phyloP scores from a whole-genome alignment of 169 alveolate genomes.

The Perkinsus marinus region DNA sequence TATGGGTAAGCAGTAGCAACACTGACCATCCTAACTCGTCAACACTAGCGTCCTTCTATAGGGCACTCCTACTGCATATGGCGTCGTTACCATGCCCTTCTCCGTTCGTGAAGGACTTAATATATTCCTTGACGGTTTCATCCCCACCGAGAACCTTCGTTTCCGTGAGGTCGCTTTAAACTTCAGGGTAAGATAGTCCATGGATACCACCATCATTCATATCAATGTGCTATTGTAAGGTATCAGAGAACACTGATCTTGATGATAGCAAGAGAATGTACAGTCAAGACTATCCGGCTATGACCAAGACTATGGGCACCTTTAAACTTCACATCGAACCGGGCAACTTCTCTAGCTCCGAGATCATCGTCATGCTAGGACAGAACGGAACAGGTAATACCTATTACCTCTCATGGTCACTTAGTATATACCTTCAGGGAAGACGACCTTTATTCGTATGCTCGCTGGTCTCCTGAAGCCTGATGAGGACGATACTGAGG shows the following conservation, averaged over 20 bases:
- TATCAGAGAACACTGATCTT: not conserved
- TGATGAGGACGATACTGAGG: constrained; percentile 64
- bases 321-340: constrained; percentile 34
- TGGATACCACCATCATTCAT: not conserved
- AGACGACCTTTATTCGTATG: constrained; percentile 92
- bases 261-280: not conserved
- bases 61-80: constrained; percentile 87
- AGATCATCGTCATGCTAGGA: constrained; percentile 92
- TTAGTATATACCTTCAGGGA: constrained; percentile 57
- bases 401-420: not conserved
- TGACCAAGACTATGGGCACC: constrained; percentile 32
- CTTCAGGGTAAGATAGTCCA: constrained; percentile 67
- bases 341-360: constrained; percentile 86
- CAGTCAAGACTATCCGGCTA: constrained; percentile 51
- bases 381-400: constrained; percentile 96
- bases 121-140: constrained; percentile 93
- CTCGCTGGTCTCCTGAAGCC: constrained; percentile 87
- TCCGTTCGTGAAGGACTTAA: constrained; percentile 97
- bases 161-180: constrained; percentile 90
- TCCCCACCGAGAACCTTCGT: constrained; percentile 98
- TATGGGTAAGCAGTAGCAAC: constrained; percentile 77
- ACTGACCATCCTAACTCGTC: not conserved
- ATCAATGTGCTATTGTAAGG: not conserved
- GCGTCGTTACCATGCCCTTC: constrained; percentile 99
- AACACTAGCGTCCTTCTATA: not conserved